phyloP scores from a whole-genome alignment of 108 stramenopile genomes.

The Cyclotella kingstonii region DNA sequence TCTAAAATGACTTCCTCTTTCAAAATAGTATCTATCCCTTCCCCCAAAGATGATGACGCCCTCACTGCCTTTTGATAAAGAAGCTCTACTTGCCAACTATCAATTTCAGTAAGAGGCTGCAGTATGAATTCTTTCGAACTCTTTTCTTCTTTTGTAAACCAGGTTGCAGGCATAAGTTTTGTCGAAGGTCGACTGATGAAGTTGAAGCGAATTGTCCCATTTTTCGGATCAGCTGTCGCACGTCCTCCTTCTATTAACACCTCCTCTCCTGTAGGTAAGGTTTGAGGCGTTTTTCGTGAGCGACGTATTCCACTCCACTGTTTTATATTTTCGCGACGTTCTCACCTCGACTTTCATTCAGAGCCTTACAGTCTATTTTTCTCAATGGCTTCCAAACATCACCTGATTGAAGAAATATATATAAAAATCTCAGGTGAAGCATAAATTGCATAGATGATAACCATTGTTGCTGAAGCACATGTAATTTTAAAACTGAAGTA shows the following conservation, averaged over 20 bases:
- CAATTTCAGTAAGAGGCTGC: slow-evolving; percentile 45
- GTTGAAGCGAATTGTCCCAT: slow-evolving; percentile 53
- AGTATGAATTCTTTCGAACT: slow-evolving; percentile 50
- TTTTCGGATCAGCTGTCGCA: slow-evolving; percentile 59
- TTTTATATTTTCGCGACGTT: no score
- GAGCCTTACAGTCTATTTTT: slow-evolving; percentile 68
- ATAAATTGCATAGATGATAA: no score
- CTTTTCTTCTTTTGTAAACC: slow-evolving; percentile 64
- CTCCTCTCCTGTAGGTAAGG: slow-evolving; percentile 21
- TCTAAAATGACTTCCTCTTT: slow-evolving; percentile 53
- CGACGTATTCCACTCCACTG: no score
- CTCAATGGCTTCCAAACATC: slow-evolving; percentile 79
- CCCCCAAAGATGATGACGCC: slow-evolving; percentile 49
- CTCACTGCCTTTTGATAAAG: slow-evolving; percentile 66
- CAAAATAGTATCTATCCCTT: slow-evolving; percentile 55
- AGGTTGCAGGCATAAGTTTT: slow-evolving; percentile 61
- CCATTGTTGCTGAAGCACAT: neutral
- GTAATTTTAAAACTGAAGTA: neutral
- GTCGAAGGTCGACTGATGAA: slow-evolving; percentile 47
- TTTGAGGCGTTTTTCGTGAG: no score
- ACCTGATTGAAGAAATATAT: neutral
- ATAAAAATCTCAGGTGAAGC: no score
- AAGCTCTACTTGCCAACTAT: slow-evolving; percentile 54
- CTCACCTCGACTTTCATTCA: slow-evolving; percentile 52
- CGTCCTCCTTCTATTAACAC: slow-evolving; percentile 68